Conservation (phyloP, 2,329 filamentous ascomycete species). For the Cladophialophora immunda region DNA sequence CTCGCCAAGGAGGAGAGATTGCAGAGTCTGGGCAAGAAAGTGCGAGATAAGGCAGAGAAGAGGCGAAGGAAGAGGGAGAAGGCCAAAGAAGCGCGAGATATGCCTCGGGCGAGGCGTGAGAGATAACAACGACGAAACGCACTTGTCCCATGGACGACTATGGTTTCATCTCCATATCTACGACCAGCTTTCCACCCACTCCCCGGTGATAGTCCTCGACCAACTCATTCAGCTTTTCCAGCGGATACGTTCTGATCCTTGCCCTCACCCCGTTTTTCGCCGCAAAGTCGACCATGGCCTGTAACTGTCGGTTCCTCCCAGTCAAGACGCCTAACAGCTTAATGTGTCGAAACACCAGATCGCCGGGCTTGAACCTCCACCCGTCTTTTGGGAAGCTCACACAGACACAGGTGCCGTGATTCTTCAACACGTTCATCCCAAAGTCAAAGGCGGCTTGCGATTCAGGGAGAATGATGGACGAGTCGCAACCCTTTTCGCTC, state of each 20-base stretch:
- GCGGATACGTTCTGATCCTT: conserved; percentile 35
- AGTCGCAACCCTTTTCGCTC: conserved; percentile 56
- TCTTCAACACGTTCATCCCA: conserved; percentile 53
- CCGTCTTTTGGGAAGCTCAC: conserved; percentile 56
- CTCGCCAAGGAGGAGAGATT: conserved; percentile 80
- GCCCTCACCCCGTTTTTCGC: conserved; percentile 33
- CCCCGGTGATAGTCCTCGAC: conserved; percentile 54
- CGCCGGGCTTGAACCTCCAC: conserved; percentile 38
- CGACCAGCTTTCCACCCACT: conserved; percentile 55
- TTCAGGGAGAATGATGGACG: conserved; percentile 58
- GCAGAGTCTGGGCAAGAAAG: conserved; percentile 81
- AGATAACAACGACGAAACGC: conserved; percentile 22
- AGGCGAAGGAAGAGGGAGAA: conserved; percentile 88
- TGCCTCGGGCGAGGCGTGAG: conserved; percentile 57
- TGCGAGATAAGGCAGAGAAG: conserved; percentile 86
- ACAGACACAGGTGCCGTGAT: conserved; percentile 56
- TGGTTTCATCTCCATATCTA: conserved; percentile 45
- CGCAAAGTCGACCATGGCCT: conserved; percentile 40
- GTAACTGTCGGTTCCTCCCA: conserved; percentile 36
- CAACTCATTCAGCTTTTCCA: conserved; percentile 40
- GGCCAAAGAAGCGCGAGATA: conserved; percentile 81
- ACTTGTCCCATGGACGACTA: not conserved
- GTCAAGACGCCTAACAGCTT: conserved; percentile 38
- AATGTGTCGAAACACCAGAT: conserved; percentile 42
- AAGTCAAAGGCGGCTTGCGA: conserved; percentile 59